Conservation (phyloP, 371 early-diverging fungal genomes). For the Umbelopsis sp. region DNA sequence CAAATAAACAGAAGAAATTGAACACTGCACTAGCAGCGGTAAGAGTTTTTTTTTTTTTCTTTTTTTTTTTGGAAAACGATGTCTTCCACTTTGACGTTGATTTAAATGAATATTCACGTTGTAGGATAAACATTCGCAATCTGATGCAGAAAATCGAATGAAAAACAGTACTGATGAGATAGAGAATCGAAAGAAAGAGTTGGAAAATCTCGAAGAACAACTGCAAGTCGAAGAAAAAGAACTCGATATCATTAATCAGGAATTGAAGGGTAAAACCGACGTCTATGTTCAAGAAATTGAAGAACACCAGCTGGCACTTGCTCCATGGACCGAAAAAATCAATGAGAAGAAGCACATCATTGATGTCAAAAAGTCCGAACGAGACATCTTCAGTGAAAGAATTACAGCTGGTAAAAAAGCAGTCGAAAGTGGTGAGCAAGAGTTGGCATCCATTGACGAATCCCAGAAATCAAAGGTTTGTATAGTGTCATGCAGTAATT, state of each 20-base stretch:
- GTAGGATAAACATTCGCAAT: conserved; percentile 56
- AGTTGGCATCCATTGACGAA: conserved; percentile 38
- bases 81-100: background rate
- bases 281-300: conserved; percentile 72
- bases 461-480: conserved; percentile 30
- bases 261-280: conserved; percentile 86
- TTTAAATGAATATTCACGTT: background rate
- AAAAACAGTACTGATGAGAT: conserved; percentile 61
- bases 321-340: conserved; percentile 85
- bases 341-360: conserved; percentile 70
- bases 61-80: background rate
- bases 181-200: conserved; percentile 53
- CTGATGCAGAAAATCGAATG: conserved; percentile 55
- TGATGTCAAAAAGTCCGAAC: conserved; percentile 82
- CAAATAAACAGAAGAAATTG: conserved; percentile 72
- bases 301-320: conserved; percentile 76
- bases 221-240: conserved; percentile 68
- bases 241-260: conserved; percentile 77
- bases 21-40: conserved; percentile 64
- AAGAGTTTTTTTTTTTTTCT: conserved; percentile 12
- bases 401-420: conserved; percentile 53
- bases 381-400: conserved; percentile 68
- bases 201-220: conserved; percentile 64
- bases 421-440: conserved; percentile 68
- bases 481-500: background rate